Evolutionary conservation across 2,329 filamentous ascomycete genomes (phyloP), one percentile per base, ranked within the genome.

Genomic region (Ceratocystis papillata): DNA sequence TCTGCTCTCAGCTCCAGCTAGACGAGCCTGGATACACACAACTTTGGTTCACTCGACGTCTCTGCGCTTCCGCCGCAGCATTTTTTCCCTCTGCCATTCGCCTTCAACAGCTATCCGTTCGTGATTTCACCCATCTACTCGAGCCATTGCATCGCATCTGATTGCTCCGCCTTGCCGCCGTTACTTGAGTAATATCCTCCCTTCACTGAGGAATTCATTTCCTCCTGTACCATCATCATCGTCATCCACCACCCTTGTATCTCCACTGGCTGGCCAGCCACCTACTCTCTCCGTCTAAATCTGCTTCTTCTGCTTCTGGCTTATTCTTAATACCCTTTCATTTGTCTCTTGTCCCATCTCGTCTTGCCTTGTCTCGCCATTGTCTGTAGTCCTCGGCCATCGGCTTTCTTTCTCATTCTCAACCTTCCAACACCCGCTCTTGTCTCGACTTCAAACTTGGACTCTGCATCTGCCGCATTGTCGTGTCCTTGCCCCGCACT

Each of bases 221-320:
- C 50, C 50, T 55, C 50, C 22, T 55, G 50, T 55, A 55, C 50
- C 50, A 55, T 55, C 50, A 55, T 55, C 28, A 25, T 55, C 25
- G 28, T 15, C 22, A 55, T 20, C 50, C 50, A 22, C 7, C 50
- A 30, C 20, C 50, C 50, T 55, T 15, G 50, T 55, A 25, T 55
- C 46, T n/a, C 20, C n/a, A 48, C n/a, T 55, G 37, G 37, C 37
- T 55, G 22, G 50, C 50, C 25, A 30, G 12, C 50, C 50, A 6
- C 28, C 22, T 30, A 25, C 46, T 55, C 28, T 55, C 28, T 15
- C 25, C 22, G 50, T 20, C 5, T 30, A 25, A 55, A 25, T 53
- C 50, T 25, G 37, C 50, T 5, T 55, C 20, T 55, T 55, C 45
- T 55, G 20, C 28, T 55, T 15, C 25, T 25, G 50, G 50, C 12